Percentiles rank a stretch among this genome's conserved stretches.
Evolutionary conservation across 208 protist species (phyloP).

Genomic region (Leishmania tarentolae): DNA sequence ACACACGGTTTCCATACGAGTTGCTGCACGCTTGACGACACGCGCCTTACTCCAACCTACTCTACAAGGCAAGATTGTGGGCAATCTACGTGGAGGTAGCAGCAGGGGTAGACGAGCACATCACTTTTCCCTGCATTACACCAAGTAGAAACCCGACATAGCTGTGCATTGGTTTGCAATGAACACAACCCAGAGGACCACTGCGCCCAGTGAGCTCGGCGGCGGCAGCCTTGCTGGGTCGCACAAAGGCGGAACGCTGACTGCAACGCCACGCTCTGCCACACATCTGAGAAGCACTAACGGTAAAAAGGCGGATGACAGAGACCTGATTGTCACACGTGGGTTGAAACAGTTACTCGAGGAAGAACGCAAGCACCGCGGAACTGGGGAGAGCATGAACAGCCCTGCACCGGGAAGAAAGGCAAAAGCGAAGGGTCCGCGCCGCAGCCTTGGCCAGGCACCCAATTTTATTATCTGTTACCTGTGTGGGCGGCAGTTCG

Average conservation of each 20-base stretch:
- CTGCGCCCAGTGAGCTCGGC: slow-evolving; percentile 6
- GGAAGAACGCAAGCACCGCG: slow-evolving; percentile 41
- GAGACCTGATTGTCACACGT: slow-evolving; percentile 67
- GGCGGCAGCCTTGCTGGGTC: background rate
- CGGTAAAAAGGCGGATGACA: slow-evolving; percentile 6
- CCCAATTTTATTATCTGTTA: slow-evolving; percentile 91
- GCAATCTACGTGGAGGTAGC: background rate
- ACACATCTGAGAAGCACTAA: background rate
- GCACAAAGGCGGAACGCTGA: slow-evolving; percentile 16
- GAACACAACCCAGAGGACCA: background rate
- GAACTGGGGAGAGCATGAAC: background rate
- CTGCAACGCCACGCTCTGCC: slow-evolving; percentile 11
- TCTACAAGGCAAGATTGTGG: background rate
- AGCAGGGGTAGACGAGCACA: background rate
- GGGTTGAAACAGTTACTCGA: slow-evolving; percentile 76
- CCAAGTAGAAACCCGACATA: no score
- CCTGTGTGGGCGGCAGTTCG: slow-evolving; percentile 90
- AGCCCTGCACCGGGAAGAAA: background rate
- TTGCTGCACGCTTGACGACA: background rate
- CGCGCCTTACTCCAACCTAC: background rate
- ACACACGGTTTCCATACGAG: no score
- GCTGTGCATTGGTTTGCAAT: background rate
- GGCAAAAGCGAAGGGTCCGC: slow-evolving; percentile 18
- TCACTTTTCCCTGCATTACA: background rate
- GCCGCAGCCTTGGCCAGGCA: slow-evolving; percentile 20